Evolutionary conservation across 2,329 filamentous ascomycete genomes (phyloP).

Genomic region (Arthroderma sp.): DNA sequence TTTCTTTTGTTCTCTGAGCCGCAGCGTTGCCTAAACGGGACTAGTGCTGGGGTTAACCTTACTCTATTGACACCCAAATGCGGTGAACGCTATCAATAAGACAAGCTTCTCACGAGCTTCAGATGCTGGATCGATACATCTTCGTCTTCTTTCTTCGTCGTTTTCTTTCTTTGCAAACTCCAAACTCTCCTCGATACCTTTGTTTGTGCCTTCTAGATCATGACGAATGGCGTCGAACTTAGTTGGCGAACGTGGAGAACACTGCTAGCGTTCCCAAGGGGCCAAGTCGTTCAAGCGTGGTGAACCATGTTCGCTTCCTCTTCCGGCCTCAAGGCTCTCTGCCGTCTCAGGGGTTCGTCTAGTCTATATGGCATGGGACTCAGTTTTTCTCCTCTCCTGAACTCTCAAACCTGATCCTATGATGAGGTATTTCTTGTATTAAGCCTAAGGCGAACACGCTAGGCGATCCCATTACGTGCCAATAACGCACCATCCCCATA

Average conservation of each 20-base stretch:
- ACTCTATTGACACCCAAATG: slow-evolving; percentile 10
- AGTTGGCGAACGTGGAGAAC: not conserved
- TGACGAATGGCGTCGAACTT: not conserved
- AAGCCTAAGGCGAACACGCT: too few species aligned
- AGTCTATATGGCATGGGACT: too few species aligned
- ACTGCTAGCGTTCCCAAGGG: not conserved
- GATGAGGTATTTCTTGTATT: not conserved
- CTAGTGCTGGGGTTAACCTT: slow-evolving; percentile 1
- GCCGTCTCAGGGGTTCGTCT: too few species aligned
- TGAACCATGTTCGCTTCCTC: not conserved
- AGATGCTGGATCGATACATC: slow-evolving; percentile 4
- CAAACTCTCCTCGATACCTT: not conserved
- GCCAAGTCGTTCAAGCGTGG: not conserved
- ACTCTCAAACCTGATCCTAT: not conserved
- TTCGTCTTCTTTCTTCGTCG: not conserved
- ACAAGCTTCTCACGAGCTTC: not conserved
- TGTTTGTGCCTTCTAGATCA: too few species aligned
- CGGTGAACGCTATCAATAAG: slow-evolving; percentile 7
- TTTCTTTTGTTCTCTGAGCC: not conserved
- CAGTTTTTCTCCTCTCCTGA: too few species aligned
- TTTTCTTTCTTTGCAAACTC: not conserved
- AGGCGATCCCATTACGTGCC: too few species aligned
- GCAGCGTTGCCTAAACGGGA: slow-evolving; percentile 3
- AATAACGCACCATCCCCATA: not conserved
- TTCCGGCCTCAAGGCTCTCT: not conserved